A percentile compares a stretch with the other conserved stretches of the same genome.
Conservation (phyloP, 345 rosid species). For the Carallia brachiata region DNA sequence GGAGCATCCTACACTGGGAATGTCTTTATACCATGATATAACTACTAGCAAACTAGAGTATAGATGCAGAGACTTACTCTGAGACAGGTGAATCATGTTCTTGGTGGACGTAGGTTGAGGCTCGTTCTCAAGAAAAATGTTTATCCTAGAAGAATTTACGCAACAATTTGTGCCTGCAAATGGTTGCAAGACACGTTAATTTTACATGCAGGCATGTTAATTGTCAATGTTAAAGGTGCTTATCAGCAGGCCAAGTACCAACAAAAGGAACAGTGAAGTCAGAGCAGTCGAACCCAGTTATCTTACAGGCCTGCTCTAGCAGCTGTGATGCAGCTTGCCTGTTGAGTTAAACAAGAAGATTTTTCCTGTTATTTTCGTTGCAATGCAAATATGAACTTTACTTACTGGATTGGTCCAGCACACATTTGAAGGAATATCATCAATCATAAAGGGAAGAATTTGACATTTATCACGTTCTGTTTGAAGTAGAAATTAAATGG, state of each 20-base stretch:
- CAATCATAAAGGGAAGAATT: too few relatives aligned
- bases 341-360: constrained; percentile 6
- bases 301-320: constrained; percentile 21
- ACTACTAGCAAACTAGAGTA: not conserved
- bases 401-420: too few relatives aligned
- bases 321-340: constrained; percentile 31
- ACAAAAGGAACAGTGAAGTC: constrained; percentile 28
- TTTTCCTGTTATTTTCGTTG: not conserved
- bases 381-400: too few relatives aligned
- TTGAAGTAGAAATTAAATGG: too few relatives aligned
- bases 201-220: not conserved
- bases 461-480: too few relatives aligned
- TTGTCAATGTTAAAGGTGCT: too few relatives aligned
- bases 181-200: not conserved
- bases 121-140: constrained; percentile 24
- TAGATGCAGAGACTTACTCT: constrained; percentile 27
- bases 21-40: too few relatives aligned
- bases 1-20: too few relatives aligned
- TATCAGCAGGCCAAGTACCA: constrained; percentile 15
- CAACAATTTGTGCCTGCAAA: constrained; percentile 35
- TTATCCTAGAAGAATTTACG: constrained; percentile 29
- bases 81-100: constrained; percentile 42
- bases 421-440: too few relatives aligned
- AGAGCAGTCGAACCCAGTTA: constrained; percentile 25
- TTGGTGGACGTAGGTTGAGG: constrained; percentile 40